Base-by-base conservation (phyloP, 352 stramenopile genomes). In the Pythium dissimile region DNA sequence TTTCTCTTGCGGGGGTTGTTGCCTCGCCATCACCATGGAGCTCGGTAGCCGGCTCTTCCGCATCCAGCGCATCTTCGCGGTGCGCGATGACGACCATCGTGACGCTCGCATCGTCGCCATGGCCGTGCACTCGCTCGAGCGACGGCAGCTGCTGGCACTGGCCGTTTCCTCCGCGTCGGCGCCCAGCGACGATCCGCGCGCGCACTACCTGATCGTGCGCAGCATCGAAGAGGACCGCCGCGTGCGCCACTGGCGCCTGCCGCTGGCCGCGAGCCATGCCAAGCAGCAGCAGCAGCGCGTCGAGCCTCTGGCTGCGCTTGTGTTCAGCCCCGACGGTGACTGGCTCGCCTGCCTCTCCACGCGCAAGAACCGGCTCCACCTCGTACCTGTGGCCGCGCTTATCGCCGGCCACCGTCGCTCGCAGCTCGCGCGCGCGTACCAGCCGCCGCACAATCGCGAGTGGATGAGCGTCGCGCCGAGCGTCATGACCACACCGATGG, bases 241-340 rank as follows among this genome's bases (percentile, higher is more conserved):
- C 30, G 68, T 75, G 31, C 81, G 83, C 20, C 82, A 92, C 49
- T 93, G 83, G 83, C 64, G 72, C 1, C 75, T 93, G 43, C 73
- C 77, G 1, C 66, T 93, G 31, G 75, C 69, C 44, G 83, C 72
- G 38, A 89, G 71, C 23, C 64, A 58, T 37, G 49, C 63, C 56
- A 93, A 91, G 55, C 75, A 91, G 47, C 71, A 86, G 60, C 56
- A 61, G 45, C 43, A 61, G 38, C 54, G 54, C 32, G 50, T 69
- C 13, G 83, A 93, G 65, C 62, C 75, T 41, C 58, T 95, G 38
- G 72, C 73, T 13, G 74, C 80, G 45, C 71, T 95, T 18, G 75
- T 85, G 37, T 95, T 95, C 64, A 81, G 72, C 30, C 85, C 85
- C 24, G 85, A 95, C 53, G 85, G 83, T n/a, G 83, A 93, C 67